These are phyloP conservation scores for Cladosporium phlei DNA, from an alignment of 2,329 filamentous ascomycete genomes.

Conservation along the genomic window DNA sequence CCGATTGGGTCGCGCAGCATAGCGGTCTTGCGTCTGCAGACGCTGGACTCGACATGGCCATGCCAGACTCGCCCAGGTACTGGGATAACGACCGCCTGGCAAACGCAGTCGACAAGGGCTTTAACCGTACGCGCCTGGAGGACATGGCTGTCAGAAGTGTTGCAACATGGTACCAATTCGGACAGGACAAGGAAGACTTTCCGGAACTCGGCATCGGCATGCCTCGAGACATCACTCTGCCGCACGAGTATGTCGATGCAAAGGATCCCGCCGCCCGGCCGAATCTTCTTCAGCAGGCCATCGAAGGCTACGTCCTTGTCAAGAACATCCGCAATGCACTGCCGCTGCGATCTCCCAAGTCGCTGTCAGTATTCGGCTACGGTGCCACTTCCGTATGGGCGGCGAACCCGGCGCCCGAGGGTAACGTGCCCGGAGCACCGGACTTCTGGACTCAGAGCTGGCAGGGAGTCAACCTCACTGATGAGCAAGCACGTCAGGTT, in stretches of 20 bases:
- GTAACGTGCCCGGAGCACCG: slow-evolving; percentile 7
- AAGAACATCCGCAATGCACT: slow-evolving; percentile 56
- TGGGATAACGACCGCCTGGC: slow-evolving; percentile 42
- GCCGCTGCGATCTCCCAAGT: slow-evolving; percentile 47
- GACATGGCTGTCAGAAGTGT: slow-evolving; percentile 56
- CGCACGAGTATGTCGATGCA: slow-evolving; percentile 53
- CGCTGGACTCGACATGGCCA: slow-evolving; percentile 63
- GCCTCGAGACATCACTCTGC: slow-evolving; percentile 44
- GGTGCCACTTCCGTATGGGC: slow-evolving; percentile 41
- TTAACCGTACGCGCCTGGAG: slow-evolving; percentile 52
- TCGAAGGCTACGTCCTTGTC: slow-evolving; percentile 60
- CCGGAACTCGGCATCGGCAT: slow-evolving; percentile 46
- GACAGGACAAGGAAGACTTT: slow-evolving; percentile 44
- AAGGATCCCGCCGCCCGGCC: slow-evolving; percentile 47
- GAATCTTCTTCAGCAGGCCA: slow-evolving; percentile 52
- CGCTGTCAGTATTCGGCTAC: slow-evolving; percentile 60
- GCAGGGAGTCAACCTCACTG: slow-evolving; percentile 15
- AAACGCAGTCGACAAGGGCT: slow-evolving; percentile 56
- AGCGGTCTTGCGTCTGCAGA: slow-evolving; percentile 56
- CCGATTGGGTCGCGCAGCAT: slow-evolving; percentile 64
- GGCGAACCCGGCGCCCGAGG: slow-evolving; percentile 20
- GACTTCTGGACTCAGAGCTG: slow-evolving; percentile 21
- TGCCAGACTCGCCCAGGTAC: slow-evolving; percentile 49
- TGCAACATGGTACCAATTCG: slow-evolving; percentile 54
- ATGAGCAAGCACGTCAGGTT: slow-evolving; percentile 22